Conservation (phyloP, 208 protist species). For the Acanthamoeba lenticulata region DNA sequence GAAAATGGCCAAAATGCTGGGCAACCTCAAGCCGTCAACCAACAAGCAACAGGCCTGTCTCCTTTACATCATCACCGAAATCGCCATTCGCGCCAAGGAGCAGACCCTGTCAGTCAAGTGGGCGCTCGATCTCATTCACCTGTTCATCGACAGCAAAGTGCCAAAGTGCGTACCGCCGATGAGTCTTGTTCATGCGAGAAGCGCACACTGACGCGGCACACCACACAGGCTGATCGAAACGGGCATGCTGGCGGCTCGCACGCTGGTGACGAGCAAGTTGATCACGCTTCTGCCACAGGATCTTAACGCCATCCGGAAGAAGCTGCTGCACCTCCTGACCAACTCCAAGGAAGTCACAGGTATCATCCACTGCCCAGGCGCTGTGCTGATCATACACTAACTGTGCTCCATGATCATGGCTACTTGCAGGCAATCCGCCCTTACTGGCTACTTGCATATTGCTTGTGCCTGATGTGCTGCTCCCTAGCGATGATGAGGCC, state of each 20-base stretch:
- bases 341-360: slow-evolving; percentile 62
- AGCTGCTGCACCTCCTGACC: slow-evolving; percentile 64
- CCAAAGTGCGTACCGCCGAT: neutral
- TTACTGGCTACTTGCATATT: slow-evolving; percentile 3
- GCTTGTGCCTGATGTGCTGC: slow-evolving; percentile 53
- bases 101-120: slow-evolving; percentile 53
- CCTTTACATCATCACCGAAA: slow-evolving; percentile 48
- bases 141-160: slow-evolving; percentile 64
- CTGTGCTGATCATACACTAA: neutral
- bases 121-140: slow-evolving; percentile 53
- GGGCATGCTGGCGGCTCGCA: neutral
- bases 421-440: slow-evolving; percentile 26
- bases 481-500: slow-evolving; percentile 11
- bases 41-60: slow-evolving; percentile 57
- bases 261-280: neutral
- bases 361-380: neutral
- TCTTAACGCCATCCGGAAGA: slow-evolving; percentile 65
- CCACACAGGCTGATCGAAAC: neutral
- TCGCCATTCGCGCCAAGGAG: slow-evolving; percentile 50
- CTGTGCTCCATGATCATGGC: neutral
- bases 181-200: neutral
- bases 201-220: neutral
- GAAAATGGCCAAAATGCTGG: slow-evolving; percentile 63
- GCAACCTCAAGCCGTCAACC: slow-evolving; percentile 19
- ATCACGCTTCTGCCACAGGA: slow-evolving; percentile 26